Conservation (phyloP, 2,329 filamentous ascomycete genomes). For the Chaetomiaceae sp. region DNA sequence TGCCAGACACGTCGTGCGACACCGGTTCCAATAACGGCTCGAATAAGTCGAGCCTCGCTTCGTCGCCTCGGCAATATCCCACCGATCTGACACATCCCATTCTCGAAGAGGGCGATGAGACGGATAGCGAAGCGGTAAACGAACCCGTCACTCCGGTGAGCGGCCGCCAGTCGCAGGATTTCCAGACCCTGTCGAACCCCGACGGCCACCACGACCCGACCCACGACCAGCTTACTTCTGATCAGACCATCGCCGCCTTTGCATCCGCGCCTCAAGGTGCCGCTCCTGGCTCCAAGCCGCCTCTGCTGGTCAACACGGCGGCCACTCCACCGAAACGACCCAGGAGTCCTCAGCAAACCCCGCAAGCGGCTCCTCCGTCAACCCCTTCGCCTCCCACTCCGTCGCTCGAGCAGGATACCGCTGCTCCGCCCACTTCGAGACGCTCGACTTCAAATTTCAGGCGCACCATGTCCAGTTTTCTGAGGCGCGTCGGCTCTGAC, state of each 20-base stretch:
- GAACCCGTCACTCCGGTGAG: slow-evolving; percentile 61
- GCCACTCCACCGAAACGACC: slow-evolving; percentile 14
- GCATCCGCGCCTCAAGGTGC: slow-evolving; percentile 14
- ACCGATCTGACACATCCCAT: slow-evolving; percentile 51
- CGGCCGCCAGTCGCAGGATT: slow-evolving; percentile 52
- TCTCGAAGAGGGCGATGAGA: slow-evolving; percentile 56
- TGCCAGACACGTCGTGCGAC: slow-evolving; percentile 14
- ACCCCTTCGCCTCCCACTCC: slow-evolving; percentile 14
- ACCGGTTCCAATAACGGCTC: slow-evolving; percentile 21
- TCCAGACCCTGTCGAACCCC: slow-evolving; percentile 36
- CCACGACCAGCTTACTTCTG: slow-evolving; percentile 27
- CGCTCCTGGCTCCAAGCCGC: slow-evolving; percentile 21
- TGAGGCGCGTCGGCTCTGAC: slow-evolving; percentile 40
- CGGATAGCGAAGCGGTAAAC: slow-evolving; percentile 54
- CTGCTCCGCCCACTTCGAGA: slow-evolving; percentile 34
- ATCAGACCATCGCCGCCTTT: slow-evolving; percentile 24
- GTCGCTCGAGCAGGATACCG: slow-evolving; percentile 27
- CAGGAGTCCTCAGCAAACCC: slow-evolving; percentile 9
- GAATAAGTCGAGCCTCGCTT: slow-evolving; percentile 32
- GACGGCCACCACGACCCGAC: slow-evolving; percentile 26
- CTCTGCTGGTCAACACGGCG: slow-evolving; percentile 23
- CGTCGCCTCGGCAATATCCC: slow-evolving; percentile 45
- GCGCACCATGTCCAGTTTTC: slow-evolving; percentile 48
- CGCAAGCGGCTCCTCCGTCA: background rate
- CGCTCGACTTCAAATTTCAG: slow-evolving; percentile 42